Percentiles rank a stretch among this genome's conserved stretches.
phyloP scores from a whole-genome alignment of 2,329 filamentous ascomycete genomes.

The Hymenoscyphus fructigenus region DNA sequence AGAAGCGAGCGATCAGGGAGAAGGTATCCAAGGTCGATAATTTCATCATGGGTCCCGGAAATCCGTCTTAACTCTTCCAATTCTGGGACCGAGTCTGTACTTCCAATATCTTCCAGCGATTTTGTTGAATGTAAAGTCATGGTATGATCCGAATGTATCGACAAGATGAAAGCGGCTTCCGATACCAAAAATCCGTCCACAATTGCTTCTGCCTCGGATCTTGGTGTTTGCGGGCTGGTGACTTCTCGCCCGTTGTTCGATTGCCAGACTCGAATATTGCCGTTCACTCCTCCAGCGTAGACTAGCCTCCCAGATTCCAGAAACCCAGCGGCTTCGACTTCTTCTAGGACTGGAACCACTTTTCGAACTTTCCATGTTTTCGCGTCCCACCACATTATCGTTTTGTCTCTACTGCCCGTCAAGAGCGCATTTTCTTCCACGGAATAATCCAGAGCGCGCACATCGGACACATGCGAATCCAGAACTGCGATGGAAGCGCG shows the following conservation, averaged over 20 bases:
- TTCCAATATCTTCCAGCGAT: slow-evolving; percentile 40
- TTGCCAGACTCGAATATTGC: slow-evolving; percentile 81
- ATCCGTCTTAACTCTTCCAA: slow-evolving; percentile 65
- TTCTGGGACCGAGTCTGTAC: slow-evolving; percentile 38
- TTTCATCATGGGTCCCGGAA: slow-evolving; percentile 95
- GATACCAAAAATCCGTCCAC: slow-evolving; percentile 68
- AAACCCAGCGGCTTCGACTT: slow-evolving; percentile 82
- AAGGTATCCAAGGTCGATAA: slow-evolving; percentile 90
- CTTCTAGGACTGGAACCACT: slow-evolving; percentile 81
- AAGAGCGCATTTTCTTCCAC: slow-evolving; percentile 71
- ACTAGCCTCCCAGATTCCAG: slow-evolving; percentile 68
- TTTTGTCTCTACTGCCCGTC: slow-evolving; percentile 89
- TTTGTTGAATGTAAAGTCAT: slow-evolving; percentile 68
- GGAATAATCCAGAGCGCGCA: slow-evolving; percentile 84
- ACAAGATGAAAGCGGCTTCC: slow-evolving; percentile 69
- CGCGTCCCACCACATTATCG: slow-evolving; percentile 87
- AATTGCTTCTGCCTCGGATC: slow-evolving; percentile 64
- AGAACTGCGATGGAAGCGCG: slow-evolving; percentile 74
- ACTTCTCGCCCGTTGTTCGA: slow-evolving; percentile 75
- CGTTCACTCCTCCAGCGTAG: slow-evolving; percentile 83
- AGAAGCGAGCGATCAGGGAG: slow-evolving; percentile 77
- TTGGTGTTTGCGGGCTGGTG: slow-evolving; percentile 67
- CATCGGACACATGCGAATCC: slow-evolving; percentile 92
- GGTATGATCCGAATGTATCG: slow-evolving; percentile 87
- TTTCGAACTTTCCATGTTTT: slow-evolving; percentile 79